A percentile compares a stretch with the other conserved stretches of the same genome.
Conservation (phyloP, 192 early-diverging fungal genomes). For the Cetraspora pellucida region DNA sequence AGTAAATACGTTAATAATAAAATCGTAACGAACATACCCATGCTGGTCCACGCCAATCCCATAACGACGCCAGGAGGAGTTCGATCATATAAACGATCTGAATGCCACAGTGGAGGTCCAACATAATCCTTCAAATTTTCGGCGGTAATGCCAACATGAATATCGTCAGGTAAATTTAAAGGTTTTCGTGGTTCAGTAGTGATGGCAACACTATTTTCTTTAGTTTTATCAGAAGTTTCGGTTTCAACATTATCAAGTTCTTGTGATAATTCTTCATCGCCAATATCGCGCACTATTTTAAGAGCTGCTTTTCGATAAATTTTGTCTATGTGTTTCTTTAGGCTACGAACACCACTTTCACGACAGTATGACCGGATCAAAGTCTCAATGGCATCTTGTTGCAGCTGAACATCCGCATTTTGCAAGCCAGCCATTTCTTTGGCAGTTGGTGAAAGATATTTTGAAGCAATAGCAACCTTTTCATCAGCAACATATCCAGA, state of each 20-base stretch:
- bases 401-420: constrained; percentile 68
- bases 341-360: constrained; percentile 95
- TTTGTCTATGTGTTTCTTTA: constrained; percentile 99
- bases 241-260: constrained; percentile 18
- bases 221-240: constrained; percentile 8
- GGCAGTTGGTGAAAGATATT: constrained; percentile 87
- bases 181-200: constrained; percentile 46
- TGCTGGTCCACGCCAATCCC: constrained; percentile 97
- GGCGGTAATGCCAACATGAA: constrained; percentile 65
- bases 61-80: constrained; percentile 96
- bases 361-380: constrained; percentile 93
- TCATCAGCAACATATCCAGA: constrained; percentile 90
- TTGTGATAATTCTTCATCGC: constrained; percentile 35
- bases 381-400: constrained; percentile 75
- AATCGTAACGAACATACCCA: constrained; percentile 63
- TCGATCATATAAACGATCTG: constrained; percentile 87
- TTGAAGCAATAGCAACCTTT: constrained; percentile 92
- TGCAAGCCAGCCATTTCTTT: constrained; percentile 81
- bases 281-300: constrained; percentile 74
- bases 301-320: constrained; percentile 96
- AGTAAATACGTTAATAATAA: no score
- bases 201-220: constrained; percentile 30
- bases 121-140: constrained; percentile 91
- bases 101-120: constrained; percentile 83
- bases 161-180: constrained; percentile 53